Evolutionary conservation across 176 grass and related monocot genomes (phyloP), one percentile per base, ranked within the genome.

Genomic region (Poa pratensis): DNA sequence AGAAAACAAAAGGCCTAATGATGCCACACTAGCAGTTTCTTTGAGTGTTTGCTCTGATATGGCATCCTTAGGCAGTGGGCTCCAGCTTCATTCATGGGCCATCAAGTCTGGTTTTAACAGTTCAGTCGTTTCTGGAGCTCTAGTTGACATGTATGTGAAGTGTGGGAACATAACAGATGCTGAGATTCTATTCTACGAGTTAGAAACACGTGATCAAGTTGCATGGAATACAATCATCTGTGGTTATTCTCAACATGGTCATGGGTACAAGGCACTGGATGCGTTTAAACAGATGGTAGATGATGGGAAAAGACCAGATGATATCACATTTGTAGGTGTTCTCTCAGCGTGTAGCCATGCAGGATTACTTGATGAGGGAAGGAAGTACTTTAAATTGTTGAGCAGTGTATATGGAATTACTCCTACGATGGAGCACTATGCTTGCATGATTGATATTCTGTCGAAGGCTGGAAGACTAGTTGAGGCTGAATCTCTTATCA

Each of bases 361-460:
- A 64, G 84, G 87, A 58, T 84, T 85, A 14, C 78, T 90, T 85
- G 69, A 85, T 59, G 84, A 87, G 86, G 80, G 80, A 61, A 50
- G 59, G 34, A 69, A 64, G 40, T 76, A 72, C 53, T 88, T 88
- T 15, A 61, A 84, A 77, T 48, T 78, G 57, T 58, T 88, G 81
- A 83, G 20, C 30, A 43, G n/a, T 83, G 37, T 79, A 3, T 88
- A 83, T 59, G 68, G 83, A 73, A 76, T 90, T 57, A 78, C 52
- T 22, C 67, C 82, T 49, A 75, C 72, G 39, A 75, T 84, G 43
- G 86, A 89, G 35, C 86, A 90, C 43, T 60, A 65, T 86, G 70
- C 23, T 48, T 87, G 89, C 69, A 72, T 88, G 79, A 50, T 88
- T 60, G 60, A 90, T 78, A 85, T 90, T 71, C 85, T 93, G n/a